These are phyloP conservation scores for Camelina sativa DNA, from an alignment of 345 rosid species.

Conservation along the genomic window DNA sequence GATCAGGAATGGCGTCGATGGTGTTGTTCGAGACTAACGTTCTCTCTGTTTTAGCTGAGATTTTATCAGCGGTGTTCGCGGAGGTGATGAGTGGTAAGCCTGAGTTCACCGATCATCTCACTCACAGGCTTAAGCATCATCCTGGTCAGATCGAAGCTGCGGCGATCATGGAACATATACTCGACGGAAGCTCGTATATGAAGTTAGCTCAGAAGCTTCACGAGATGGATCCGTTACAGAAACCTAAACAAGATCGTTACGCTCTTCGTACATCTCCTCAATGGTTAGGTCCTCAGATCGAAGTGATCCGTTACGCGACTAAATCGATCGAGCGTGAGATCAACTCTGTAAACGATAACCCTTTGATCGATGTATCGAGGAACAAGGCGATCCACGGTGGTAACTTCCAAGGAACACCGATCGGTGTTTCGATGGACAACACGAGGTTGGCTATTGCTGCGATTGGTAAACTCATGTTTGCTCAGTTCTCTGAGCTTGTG, in stretches of 20 bases:
- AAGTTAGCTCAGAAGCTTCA: slow-evolving; percentile 63
- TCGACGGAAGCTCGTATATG: slow-evolving; percentile 67
- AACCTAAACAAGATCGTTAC: slow-evolving; percentile 76
- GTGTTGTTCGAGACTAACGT: slow-evolving; percentile 68
- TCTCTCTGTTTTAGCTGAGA: slow-evolving; percentile 56
- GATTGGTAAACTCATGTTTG: slow-evolving; percentile 79
- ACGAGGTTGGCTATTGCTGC: slow-evolving; percentile 68
- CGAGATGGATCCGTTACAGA: slow-evolving; percentile 71
- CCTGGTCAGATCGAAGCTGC: slow-evolving; percentile 87
- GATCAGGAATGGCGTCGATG: slow-evolving; percentile 72
- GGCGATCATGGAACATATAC: slow-evolving; percentile 77
- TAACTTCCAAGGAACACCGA: slow-evolving; percentile 85
- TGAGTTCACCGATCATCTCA: slow-evolving; percentile 75
- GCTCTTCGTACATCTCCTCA: slow-evolving; percentile 81
- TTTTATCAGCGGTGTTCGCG: slow-evolving; percentile 65
- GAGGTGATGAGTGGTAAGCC: slow-evolving; percentile 85
- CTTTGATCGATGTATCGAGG: slow-evolving; percentile 72
- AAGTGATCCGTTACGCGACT: slow-evolving; percentile 67
- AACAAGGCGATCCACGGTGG: slow-evolving; percentile 79
- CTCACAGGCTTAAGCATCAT: slow-evolving; percentile 75
- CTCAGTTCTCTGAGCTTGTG: slow-evolving; percentile 77
- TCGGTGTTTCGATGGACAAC: slow-evolving; percentile 89
- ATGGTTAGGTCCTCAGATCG: slow-evolving; percentile 84
- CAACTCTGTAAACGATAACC: slow-evolving; percentile 81
- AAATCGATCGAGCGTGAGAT: slow-evolving; percentile 78